Conservation (phyloP, 192 early-diverging fungal genomes). For the Geosiphon pyriformis region DNA sequence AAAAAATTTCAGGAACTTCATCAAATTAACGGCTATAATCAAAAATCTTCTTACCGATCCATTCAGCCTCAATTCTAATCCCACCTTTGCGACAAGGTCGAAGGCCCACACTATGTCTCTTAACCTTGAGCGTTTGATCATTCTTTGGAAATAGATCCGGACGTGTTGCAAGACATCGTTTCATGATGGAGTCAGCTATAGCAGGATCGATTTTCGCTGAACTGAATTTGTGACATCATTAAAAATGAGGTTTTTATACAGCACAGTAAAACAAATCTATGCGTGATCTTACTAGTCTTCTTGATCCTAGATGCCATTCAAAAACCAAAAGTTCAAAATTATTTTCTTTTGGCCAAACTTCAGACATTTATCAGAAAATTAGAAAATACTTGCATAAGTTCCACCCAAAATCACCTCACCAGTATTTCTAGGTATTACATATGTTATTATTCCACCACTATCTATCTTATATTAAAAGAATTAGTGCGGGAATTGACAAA, state of each 20-base stretch:
- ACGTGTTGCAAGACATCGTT: conserved; percentile 31
- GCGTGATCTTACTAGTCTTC: conserved; percentile 12
- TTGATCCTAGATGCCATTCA: conserved; percentile 5
- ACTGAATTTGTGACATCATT: conserved; percentile 15
- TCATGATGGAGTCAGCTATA: conserved; percentile 43
- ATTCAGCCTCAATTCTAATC: conserved; percentile 44
- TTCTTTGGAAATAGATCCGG: conserved; percentile 43
- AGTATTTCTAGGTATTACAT: conserved; percentile 73
- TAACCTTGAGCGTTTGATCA: conserved; percentile 25
- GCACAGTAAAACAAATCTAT: too few species aligned
- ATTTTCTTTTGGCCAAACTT: too few species aligned
- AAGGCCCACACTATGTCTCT: conserved; percentile 46
- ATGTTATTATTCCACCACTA: conserved; percentile 41
- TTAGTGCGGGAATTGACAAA: too few species aligned
- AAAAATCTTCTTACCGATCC: conserved; percentile 29
- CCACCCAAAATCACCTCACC: conserved; percentile 72
- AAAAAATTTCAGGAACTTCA: neutral
- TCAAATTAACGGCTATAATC: too few species aligned
- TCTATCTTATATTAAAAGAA: too few species aligned
- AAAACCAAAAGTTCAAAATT: conserved; percentile 2
- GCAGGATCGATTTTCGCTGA: conserved; percentile 27
- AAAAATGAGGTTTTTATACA: too few species aligned
- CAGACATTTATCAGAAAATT: too few species aligned
- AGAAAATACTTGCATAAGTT: conserved; percentile 31
- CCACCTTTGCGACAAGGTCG: conserved; percentile 50